Evolutionary conservation across 2,329 filamentous ascomycete genomes (phyloP).

Genomic region (Tolypocladium sp.): DNA sequence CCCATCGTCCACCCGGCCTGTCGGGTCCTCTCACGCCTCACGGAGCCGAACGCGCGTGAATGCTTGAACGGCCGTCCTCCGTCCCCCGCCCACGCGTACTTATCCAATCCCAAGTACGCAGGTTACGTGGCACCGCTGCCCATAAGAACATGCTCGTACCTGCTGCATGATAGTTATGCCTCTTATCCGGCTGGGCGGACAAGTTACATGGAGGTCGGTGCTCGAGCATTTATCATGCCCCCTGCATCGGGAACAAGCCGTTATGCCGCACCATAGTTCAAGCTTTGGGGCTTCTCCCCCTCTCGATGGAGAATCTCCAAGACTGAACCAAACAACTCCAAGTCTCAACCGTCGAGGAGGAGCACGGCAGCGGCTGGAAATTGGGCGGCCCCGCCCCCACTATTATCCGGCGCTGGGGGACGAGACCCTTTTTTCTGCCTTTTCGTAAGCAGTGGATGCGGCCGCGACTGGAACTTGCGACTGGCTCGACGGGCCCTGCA

Average conservation of each 20-base stretch:
- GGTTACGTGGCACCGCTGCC: background rate
- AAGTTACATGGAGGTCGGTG: background rate
- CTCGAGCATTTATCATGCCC: background rate
- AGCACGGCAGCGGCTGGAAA: background rate
- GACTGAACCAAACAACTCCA: too few species aligned
- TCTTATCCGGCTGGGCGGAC: background rate
- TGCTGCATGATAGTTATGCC: background rate
- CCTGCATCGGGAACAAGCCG: background rate
- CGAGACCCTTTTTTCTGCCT: background rate
- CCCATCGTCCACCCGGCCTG: background rate
- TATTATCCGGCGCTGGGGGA: background rate
- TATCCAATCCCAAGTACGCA: background rate
- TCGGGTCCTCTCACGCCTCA: background rate
- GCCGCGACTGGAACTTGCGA: background rate
- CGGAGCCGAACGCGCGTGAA: background rate
- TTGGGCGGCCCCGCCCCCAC: background rate
- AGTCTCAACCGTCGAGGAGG: background rate
- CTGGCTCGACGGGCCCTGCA: background rate
- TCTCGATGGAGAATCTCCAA: too few species aligned
- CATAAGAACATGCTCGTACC: background rate
- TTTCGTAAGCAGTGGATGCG: background rate
- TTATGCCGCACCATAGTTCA: too few species aligned
- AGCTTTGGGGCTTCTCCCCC: too few species aligned
- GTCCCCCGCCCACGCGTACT: background rate
- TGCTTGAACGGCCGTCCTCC: background rate